Base-by-base conservation (phyloP, 176 grass and related monocot genomes). In the Hordeum vulgare region DNA sequence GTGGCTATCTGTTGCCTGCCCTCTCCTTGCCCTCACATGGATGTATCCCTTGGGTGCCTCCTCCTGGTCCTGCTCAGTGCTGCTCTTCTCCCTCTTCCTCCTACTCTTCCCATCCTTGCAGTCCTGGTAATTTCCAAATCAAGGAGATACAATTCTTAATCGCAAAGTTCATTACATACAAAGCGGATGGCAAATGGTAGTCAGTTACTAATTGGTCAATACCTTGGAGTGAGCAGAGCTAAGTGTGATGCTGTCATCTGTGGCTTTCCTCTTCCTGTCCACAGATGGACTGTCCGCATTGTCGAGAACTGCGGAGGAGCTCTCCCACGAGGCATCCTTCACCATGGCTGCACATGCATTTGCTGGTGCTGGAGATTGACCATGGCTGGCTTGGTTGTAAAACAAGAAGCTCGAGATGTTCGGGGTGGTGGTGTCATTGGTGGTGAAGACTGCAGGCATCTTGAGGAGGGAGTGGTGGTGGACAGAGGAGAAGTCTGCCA, bases 21-120 rank as follows among this genome's bases (percentile, higher is more conserved):
- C 96, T 90, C 96, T 98, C 83, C 89, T 91, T 79, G 96, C 96
- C 85, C 96, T 93, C 58, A 98, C 96, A 90, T 98, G 96, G 53
- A 98, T 95, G 84, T 91, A 98, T 15, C 90, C 96, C 68, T 79
- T 86, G 59, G 88, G 86, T 67, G 88, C 66, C 66, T 90, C 88
- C 39, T 90, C 88, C 24, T 74, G 71, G 26, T 74, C 71, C 15
- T 51, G 42, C 10, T 90, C 88, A 75, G 73, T 82, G 26, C 58
- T 66, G 84, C 88, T 80, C 81, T 87, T 87, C 85, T 90, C 89
- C 74, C 29, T 91, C 78, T 87, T 97, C 49, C 78, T 94, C 80
- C 73, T 91, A 75, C 49, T 87, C 87, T 90, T 94, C 31, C 70
- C 80, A 78, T 90, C 88, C 77, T 95, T 95, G 83, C 45, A 86